Conservation (phyloP, 176 grass and related monocot genomes). For the Phoenix roebelenii region DNA sequence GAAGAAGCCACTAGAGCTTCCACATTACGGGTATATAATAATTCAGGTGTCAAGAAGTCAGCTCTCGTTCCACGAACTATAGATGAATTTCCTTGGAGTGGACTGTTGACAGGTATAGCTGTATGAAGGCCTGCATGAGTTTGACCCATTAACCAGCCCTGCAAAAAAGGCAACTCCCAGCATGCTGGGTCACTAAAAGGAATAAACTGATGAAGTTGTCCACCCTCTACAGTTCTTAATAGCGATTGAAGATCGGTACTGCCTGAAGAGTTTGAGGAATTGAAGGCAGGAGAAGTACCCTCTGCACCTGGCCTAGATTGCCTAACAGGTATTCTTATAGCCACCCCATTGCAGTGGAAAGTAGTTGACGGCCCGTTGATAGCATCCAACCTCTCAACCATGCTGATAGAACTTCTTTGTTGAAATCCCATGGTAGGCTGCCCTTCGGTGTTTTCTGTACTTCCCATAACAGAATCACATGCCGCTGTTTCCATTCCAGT, state of each 20-base stretch:
- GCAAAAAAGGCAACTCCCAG: constrained; percentile 90
- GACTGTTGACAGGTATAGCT: constrained; percentile 30
- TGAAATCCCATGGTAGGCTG: constrained; percentile 21
- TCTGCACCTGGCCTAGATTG: constrained; percentile 21
- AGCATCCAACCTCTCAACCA: constrained; percentile 24
- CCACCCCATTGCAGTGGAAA: constrained; percentile 20
- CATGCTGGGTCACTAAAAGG: constrained; percentile 48
- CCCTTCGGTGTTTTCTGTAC: constrained; percentile 1
- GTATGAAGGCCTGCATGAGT: constrained; percentile 34
- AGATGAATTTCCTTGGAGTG: constrained; percentile 21
- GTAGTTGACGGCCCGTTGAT: constrained; percentile 21
- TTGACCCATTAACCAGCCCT: constrained; percentile 87
- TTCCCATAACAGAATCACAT: not conserved
- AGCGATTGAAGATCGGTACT: constrained; percentile 67
- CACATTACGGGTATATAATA: constrained; percentile 14
- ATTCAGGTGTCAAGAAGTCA: constrained; percentile 33
- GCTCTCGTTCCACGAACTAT: constrained; percentile 9
- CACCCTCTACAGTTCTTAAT: constrained; percentile 61
- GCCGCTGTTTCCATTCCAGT: constrained; percentile 17
- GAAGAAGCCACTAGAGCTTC: constrained; percentile 33
- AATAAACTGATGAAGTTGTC: constrained; percentile 39
- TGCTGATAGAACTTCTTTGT: constrained; percentile 19
- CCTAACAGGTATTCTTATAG: constrained; percentile 21
- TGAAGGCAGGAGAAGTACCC: constrained; percentile 12
- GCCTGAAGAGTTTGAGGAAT: constrained; percentile 27